Conservation (phyloP, 2,329 filamentous ascomycete genomes). For the Trichothecium roseum region DNA sequence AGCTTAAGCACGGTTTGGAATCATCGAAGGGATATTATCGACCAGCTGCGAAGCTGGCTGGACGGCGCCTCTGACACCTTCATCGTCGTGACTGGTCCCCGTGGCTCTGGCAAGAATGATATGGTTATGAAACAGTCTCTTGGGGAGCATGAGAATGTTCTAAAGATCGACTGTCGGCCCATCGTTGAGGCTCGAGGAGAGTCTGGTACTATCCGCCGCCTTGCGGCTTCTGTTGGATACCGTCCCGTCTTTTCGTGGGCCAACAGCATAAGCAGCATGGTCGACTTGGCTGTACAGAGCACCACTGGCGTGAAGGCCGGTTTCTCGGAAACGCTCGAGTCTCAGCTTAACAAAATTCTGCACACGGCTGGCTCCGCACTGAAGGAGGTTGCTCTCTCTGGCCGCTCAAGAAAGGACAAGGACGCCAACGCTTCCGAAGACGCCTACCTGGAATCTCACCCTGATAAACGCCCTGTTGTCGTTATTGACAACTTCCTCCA, state of each 20-base stretch:
- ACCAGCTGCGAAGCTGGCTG: conserved; percentile 75
- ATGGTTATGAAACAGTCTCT: conserved; percentile 79
- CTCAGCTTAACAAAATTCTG: conserved; percentile 80
- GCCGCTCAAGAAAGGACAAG: conserved; percentile 60
- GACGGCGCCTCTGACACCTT: conserved; percentile 86
- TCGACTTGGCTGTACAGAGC: conserved; percentile 86
- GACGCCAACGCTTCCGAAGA: conserved; percentile 68
- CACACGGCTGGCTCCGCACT: conserved; percentile 73
- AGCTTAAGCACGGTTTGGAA: conserved; percentile 78
- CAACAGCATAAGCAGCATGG: conserved; percentile 84
- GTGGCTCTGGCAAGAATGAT: conserved; percentile 84
- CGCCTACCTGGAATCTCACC: conserved; percentile 82
- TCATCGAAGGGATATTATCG: conserved; percentile 71
- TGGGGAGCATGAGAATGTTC: conserved; percentile 62
- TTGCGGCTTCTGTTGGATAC: conserved; percentile 79
- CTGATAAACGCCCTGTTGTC: conserved; percentile 71
- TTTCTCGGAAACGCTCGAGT: conserved; percentile 86
- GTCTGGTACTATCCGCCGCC: conserved; percentile 68
- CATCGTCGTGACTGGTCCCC: conserved; percentile 84
- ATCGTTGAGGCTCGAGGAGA: conserved; percentile 88
- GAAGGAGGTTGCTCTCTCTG: conserved; percentile 63
- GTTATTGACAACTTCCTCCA: conserved; percentile 89
- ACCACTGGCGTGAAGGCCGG: conserved; percentile 91
- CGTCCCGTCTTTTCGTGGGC: conserved; percentile 92
- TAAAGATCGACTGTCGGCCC: conserved; percentile 86